A percentile compares a stretch with the other conserved stretches of the same genome.
Evolutionary conservation across 2,329 filamentous ascomycete species (phyloP).

Genomic region (Botrytis deweyae): DNA sequence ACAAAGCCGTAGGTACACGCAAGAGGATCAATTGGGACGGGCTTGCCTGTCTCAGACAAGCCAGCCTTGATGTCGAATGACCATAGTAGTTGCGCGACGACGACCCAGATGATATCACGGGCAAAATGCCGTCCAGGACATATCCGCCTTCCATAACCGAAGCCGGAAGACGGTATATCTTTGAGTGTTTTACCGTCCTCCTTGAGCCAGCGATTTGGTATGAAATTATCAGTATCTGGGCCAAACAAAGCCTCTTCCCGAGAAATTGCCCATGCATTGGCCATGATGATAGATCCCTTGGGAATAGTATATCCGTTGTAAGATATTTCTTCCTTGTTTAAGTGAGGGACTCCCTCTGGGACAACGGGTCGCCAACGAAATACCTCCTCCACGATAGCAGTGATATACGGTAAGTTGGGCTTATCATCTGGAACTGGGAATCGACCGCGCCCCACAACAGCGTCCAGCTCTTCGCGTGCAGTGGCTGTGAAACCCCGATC

Average conservation of each 20-base stretch:
- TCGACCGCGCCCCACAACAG: too few relatives aligned
- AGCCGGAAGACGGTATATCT: neutral
- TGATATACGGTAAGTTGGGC: too few relatives aligned
- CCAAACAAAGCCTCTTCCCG: slow-evolving; percentile 11
- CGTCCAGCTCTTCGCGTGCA: too few relatives aligned
- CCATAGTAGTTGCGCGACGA: slow-evolving; percentile 5
- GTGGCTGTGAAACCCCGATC: neutral
- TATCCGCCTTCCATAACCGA: slow-evolving; percentile 2
- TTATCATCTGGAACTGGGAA: too few relatives aligned
- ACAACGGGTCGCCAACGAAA: slow-evolving; percentile 46
- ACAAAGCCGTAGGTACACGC: slow-evolving; percentile 2
- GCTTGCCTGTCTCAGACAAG: slow-evolving; percentile 6
- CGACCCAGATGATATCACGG: slow-evolving; percentile 9
- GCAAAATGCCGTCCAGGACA: slow-evolving; percentile 7
- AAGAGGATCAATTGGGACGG: neutral
- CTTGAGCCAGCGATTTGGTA: slow-evolving; percentile 1
- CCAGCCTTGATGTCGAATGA: slow-evolving; percentile 15
- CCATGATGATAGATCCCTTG: slow-evolving; percentile 34
- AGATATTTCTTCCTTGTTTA: slow-evolving; percentile 52
- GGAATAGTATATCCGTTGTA: slow-evolving; percentile 58
- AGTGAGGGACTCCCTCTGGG: slow-evolving; percentile 45
- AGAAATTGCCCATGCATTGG: slow-evolving; percentile 7
- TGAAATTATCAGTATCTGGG: neutral
- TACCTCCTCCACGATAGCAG: slow-evolving; percentile 7
- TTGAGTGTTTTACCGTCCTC: slow-evolving; percentile 14